Conservation (phyloP, 371 early-diverging fungal genomes). For the Basidiobolus heterosporus region DNA sequence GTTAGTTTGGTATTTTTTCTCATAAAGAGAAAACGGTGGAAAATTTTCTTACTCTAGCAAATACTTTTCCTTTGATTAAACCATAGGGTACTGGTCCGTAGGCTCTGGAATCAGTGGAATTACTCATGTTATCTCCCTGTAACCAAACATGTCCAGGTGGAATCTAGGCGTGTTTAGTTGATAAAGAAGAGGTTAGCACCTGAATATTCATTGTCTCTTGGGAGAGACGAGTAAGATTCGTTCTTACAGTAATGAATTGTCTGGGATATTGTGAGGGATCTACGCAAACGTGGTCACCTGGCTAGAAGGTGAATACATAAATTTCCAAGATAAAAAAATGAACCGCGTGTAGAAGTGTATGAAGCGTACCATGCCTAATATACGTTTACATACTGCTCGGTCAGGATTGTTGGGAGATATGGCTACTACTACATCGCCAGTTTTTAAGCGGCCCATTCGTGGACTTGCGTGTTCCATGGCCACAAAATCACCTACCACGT, state of each 20-base stretch:
- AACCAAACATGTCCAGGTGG: conserved; percentile 56
- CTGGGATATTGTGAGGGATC: conserved; percentile 42
- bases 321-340: conserved; percentile 1
- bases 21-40: neutral
- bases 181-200: neutral
- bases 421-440: conserved; percentile 63
- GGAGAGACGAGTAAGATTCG: neutral
- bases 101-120: conserved; percentile 59
- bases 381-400: conserved; percentile 51
- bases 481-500: conserved; percentile 46
- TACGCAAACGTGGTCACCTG: conserved; percentile 46
- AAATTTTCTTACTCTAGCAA: conserved; percentile 35
- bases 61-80: conserved; percentile 52
- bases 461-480: conserved; percentile 43
- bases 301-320: conserved; percentile 15
- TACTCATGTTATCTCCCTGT: conserved; percentile 62
- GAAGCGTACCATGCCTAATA: conserved; percentile 47
- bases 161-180: conserved; percentile 13
- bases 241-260: conserved; percentile 27
- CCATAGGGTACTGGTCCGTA: conserved; percentile 77
- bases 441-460: conserved; percentile 23
- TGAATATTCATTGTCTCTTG: neutral
- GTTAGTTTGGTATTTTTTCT: neutral
- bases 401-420: conserved; percentile 45
- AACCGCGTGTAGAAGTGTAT: neutral